Conservation (phyloP, 1,284 basidiomycete species). For the Puccinia novopanici region DNA sequence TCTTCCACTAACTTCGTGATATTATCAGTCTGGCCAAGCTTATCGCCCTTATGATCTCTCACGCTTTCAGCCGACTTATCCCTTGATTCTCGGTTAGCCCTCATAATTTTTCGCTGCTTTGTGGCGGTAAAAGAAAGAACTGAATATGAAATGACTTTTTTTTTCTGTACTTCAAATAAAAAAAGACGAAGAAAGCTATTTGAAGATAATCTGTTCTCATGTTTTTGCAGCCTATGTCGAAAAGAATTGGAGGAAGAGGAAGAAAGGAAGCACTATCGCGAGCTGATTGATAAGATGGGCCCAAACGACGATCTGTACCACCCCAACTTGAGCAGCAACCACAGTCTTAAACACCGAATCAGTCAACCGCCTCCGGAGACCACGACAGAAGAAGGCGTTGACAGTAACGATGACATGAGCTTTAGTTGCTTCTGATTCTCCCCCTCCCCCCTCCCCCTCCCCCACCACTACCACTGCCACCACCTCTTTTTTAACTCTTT, state of each 20-base stretch:
- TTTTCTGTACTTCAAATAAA: no score
- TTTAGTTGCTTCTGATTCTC: constrained; percentile 2
- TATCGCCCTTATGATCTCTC: not conserved
- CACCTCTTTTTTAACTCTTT: not conserved
- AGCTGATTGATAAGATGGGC: constrained; percentile 2
- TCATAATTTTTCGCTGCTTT: not conserved
- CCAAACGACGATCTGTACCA: not conserved
- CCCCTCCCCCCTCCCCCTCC: no score
- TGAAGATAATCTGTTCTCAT: constrained; percentile 50
- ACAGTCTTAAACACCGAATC: constrained; percentile 7
- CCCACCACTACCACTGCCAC: no score
- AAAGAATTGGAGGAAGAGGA: constrained; percentile 42
- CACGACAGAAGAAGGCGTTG: not conserved
- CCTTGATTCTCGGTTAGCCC: constrained; percentile 45
- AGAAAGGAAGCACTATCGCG: constrained; percentile 7
- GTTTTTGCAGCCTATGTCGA: constrained; percentile 49
- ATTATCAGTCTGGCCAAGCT: not conserved
- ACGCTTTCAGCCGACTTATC: constrained; percentile 25
- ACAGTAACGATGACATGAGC: constrained; percentile 3
- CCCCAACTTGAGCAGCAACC: constrained; percentile 7
- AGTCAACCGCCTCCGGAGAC: not conserved
- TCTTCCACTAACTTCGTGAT: not conserved
- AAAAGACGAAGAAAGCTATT: constrained; percentile 50
- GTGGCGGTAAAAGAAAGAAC: no score
- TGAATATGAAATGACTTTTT: no score